phyloP scores from a whole-genome alignment of 305 asterid species.

The Fraxinus sp. region DNA sequence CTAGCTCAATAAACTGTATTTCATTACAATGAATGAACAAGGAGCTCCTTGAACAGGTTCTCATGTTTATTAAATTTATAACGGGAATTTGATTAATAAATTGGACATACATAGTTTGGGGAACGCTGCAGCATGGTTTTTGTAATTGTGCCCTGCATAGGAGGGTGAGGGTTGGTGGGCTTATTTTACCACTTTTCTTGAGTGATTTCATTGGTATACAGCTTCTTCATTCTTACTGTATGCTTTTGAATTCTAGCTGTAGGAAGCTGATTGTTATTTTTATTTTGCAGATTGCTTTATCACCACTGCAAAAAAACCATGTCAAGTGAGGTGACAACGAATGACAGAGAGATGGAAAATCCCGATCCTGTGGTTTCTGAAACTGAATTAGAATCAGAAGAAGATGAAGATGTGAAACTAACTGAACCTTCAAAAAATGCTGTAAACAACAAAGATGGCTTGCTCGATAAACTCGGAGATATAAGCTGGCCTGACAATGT shows the following conservation, averaged over 20 bases:
- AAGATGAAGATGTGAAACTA: slow-evolving; percentile 46
- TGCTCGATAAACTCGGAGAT: slow-evolving; percentile 71
- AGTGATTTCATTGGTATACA: not conserved
- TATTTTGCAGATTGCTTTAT: slow-evolving; percentile 6
- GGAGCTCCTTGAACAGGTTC: not conserved
- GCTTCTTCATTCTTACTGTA: not conserved
- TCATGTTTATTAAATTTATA: not conserved
- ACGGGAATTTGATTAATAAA: too few species aligned
- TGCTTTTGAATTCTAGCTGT: not conserved
- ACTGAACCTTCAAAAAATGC: slow-evolving; percentile 74
- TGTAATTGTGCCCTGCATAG: not conserved
- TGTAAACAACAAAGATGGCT: slow-evolving; percentile 52
- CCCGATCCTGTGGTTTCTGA: slow-evolving; percentile 51
- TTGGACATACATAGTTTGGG: not conserved
- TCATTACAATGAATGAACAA: not conserved
- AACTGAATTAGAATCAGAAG: slow-evolving; percentile 51
- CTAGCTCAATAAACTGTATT: not conserved
- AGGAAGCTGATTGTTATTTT: not conserved
- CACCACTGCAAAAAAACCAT: not conserved
- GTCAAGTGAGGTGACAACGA: slow-evolving; percentile 16
- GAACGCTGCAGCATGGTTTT: not conserved
- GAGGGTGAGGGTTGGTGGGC: not conserved
- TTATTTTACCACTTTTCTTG: not conserved
- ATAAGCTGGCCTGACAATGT: slow-evolving; percentile 62
- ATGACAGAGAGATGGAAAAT: slow-evolving; percentile 32